Evolutionary conservation across 176 grass and related monocot species (phyloP), one percentile per base, ranked within the genome.

Genomic region (Pontederia paniculata): DNA sequence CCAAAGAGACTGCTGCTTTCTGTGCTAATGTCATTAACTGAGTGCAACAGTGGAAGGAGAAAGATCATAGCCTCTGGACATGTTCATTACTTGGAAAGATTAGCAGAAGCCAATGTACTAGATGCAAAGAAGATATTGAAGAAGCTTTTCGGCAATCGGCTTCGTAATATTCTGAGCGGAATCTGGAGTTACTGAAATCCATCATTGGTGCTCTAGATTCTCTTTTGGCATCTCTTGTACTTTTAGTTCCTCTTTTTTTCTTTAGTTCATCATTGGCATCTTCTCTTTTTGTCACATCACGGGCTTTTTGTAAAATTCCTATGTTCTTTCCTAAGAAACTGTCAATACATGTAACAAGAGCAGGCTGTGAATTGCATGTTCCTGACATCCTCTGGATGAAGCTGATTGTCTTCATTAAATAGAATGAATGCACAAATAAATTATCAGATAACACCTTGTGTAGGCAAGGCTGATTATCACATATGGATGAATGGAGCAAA

Each of bases 91-190:
- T 65, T 97, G 45, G 84, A 91, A 66, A 80, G 80, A 55, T 65
- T 97, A 2, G 93, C 79, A 17, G 80, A 80, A 13, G 50, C 81
- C 18, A 80, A 78, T 0, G 81, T 78, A 20, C 55, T 60, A 0
- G 86, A 90, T 23, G 93, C 93, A 0, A 91, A 79, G 68, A 90
- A 84, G 56, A 70, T 84, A 10, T 55, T 97, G 37, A 97, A 84
- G 77, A 97, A 88, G 63, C 80, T 97, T 41, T 78, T 72, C 31
- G 47, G 60, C 56, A 97, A 69, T 76, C 83, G 74, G 71, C 50
- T 90, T 22, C 77, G 88, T 50, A 81, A 68, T 3, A 83, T 90
- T 18, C 62, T 87, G 55, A 81, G 74, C 53, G 88, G 84, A 76
- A 90, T 97, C 70, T 97, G 86, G 86, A 87, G 74, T 52, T 41